Percentiles rank a stretch among this genome's conserved stretches.
Conservation (phyloP, 179 eudicot species). For the Corrigiola litoralis region DNA sequence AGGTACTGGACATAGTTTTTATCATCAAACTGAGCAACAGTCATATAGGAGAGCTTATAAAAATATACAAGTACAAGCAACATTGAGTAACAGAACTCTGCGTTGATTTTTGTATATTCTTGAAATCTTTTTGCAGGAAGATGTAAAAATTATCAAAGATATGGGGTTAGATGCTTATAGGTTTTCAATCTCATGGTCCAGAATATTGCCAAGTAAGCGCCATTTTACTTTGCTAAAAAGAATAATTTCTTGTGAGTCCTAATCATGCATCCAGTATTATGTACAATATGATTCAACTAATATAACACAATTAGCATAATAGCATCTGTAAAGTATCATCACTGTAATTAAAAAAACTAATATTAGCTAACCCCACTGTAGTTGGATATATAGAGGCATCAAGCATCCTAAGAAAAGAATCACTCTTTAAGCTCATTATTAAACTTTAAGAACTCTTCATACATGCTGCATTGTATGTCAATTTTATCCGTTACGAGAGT, state of each 20-base stretch:
- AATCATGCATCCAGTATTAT: too few species aligned
- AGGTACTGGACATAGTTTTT: constrained; percentile 17
- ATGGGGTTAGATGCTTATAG: constrained; percentile 52
- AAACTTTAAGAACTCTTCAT: background rate
- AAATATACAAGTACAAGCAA: background rate
- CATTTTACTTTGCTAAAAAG: background rate
- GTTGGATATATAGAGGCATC: too few species aligned
- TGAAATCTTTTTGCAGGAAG: constrained; percentile 35
- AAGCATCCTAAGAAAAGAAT: background rate
- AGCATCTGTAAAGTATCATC: background rate
- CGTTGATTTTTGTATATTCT: background rate
- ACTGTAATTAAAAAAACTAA: background rate
- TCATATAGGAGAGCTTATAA: background rate
- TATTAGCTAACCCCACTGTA: too few species aligned
- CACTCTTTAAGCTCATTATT: background rate
- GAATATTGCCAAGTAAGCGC: constrained; percentile 48
- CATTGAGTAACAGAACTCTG: background rate
- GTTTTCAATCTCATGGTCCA: constrained; percentile 62
- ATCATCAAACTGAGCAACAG: background rate
- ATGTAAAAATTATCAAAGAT: constrained; percentile 40
- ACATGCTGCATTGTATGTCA: background rate
- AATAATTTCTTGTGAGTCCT: background rate
- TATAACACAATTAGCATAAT: too few species aligned
- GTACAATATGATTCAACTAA: too few species aligned
- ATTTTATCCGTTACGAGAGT: background rate